Conservation (phyloP, 106 monocot species). For the Dendrobium nobile region DNA sequence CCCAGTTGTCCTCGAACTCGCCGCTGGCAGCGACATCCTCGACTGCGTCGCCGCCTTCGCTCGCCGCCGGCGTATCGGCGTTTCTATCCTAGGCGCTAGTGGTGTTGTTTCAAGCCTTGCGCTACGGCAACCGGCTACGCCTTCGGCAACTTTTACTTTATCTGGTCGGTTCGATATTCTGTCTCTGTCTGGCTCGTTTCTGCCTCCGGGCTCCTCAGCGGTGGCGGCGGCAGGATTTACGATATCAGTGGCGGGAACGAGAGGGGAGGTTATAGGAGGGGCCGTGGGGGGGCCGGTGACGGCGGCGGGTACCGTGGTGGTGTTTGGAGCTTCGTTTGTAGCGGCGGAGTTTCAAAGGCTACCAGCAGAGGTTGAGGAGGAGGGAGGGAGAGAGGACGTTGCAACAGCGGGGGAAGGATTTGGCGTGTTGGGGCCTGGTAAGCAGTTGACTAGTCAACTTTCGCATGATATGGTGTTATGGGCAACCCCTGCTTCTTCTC, state of each 20-base stretch:
- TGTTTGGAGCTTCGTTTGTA: constrained; percentile 35
- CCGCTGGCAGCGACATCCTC: constrained; percentile 16
- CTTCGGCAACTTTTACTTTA: constrained; percentile 17
- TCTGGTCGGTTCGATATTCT: constrained; percentile 48
- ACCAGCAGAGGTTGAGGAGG: constrained; percentile 13
- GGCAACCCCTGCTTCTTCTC: background rate
- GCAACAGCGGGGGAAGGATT: background rate
- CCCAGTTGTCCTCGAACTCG: constrained; percentile 12
- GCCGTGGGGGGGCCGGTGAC: constrained; percentile 36
- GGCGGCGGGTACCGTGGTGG: constrained; percentile 27
- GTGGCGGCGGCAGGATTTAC: constrained; percentile 9
- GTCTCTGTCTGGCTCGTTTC: constrained; percentile 35
- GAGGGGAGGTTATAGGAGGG: constrained; percentile 67
- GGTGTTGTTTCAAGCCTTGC: background rate
- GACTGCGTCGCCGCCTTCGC: constrained; percentile 9
- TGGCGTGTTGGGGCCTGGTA: background rate
- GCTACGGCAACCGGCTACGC: constrained; percentile 27
- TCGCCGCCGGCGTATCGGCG: background rate
- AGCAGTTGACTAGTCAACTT: background rate
- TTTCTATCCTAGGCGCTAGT: constrained; percentile 7
- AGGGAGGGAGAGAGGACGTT: background rate
- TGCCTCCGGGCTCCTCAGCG: background rate
- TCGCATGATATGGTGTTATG: constrained; percentile 4
- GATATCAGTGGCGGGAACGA: constrained; percentile 36
- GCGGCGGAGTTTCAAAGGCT: constrained; percentile 29